Evolutionary conservation across 306 rosid genomes (phyloP).

Genomic region (Cucumis cinereus): DNA sequence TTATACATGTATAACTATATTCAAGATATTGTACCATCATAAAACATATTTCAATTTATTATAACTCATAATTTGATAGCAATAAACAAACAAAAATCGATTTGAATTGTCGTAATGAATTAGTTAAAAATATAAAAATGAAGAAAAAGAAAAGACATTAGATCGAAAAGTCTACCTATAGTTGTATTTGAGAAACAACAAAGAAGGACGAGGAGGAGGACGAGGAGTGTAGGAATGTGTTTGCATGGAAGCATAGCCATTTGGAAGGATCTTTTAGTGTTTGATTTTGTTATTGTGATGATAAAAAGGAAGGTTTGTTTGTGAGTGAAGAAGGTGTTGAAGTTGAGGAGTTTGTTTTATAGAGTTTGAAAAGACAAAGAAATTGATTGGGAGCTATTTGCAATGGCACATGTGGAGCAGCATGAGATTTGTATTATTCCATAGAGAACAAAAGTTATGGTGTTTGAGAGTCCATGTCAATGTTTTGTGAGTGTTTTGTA

Average conservation of each 20-base stretch:
- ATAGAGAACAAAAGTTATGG: not conserved
- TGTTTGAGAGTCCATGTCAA: constrained; percentile 2
- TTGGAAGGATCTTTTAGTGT: not conserved
- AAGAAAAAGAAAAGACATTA: not conserved
- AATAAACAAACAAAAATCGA: too few species aligned
- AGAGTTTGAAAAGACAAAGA: not conserved
- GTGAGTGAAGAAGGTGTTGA: not conserved
- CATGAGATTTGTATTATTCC: not conserved
- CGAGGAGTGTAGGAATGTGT: not conserved
- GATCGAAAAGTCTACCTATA: not conserved
- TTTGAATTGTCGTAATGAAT: not conserved
- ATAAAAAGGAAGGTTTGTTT: not conserved
- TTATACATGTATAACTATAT: too few species aligned
- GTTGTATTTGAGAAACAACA: not conserved
- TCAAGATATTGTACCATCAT: not conserved
- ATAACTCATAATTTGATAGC: not conserved
- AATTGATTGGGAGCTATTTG: not conserved
- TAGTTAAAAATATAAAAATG: not conserved
- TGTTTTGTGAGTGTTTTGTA: constrained; percentile 2
- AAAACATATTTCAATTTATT: too few species aligned
- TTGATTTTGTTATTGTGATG: not conserved
- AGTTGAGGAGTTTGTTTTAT: not conserved
- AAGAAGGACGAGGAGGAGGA: not conserved
- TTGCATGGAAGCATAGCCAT: constrained; percentile 6
- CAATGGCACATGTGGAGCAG: constrained; percentile 8